Evolutionary conservation across 495 filamentous ascomycete genomes (phyloP), one percentile per base, ranked within the genome.

Genomic region (Polyplosphaeria fusca): DNA sequence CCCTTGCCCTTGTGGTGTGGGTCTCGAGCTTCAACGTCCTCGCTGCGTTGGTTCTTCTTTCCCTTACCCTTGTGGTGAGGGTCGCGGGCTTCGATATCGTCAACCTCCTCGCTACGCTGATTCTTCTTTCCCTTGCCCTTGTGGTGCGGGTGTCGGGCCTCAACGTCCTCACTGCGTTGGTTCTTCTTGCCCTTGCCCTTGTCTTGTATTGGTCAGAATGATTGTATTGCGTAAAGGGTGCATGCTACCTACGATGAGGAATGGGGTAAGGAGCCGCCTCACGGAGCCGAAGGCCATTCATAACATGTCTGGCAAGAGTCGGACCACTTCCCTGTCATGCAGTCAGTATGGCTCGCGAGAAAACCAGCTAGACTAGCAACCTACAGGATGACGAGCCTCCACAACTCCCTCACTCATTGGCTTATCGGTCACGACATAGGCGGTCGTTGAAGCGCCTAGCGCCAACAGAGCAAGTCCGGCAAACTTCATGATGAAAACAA

Each of bases 401-500:
- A 60, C 48, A 5, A 42, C 27, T 18, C 39, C 43, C 3, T 23
- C 26, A 1, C 11, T 45, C 5, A 39, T 16, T 14, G 56, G 56
- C 43, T 47, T 5, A 28, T 60, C 32, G 12, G 40, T 28, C 22
- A 60, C 56, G 5, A 60, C 56, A 53, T 60, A 60, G 1, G 56
- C 56, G n/a, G 35, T 23, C 3, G 43, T 23, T 16, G 56, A 53
- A 4, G 49, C 48, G 30, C 56, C 39, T 3, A 60, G 43, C 16
- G 56, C 56, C 3, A 60, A 35, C 5, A 60, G 49, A 18, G 43
- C 5, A 43, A 60, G 14, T 13, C 41, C 42, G 20, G 41, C 19
- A 43, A 60, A 35, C 56, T 48, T 60, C 56, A 60, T 60, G 13
- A 32, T 60, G 56, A 53, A 52, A 19, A 40, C 9, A 42, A 57